phyloP scores from a whole-genome alignment of 306 rosid species.

The Vigna unguiculata region DNA sequence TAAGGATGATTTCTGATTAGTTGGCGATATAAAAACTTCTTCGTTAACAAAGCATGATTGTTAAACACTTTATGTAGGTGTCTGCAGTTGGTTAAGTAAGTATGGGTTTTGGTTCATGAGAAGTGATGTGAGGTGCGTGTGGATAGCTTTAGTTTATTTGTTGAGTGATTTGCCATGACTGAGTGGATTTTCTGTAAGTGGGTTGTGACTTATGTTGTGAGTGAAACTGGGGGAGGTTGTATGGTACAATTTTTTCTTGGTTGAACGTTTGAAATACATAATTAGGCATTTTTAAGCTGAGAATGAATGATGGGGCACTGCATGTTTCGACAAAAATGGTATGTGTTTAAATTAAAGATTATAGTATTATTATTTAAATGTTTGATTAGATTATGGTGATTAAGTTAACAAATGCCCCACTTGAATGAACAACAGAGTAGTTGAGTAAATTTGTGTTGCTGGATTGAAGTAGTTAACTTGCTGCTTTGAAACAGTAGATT shows the following conservation, averaged over 20 bases:
- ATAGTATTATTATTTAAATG: neutral
- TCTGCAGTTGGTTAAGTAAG: neutral
- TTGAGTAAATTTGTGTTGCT: neutral
- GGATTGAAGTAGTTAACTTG: neutral
- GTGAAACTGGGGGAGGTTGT: neutral
- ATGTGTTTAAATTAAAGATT: neutral
- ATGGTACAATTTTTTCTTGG: conserved; percentile 20
- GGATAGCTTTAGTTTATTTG: neutral
- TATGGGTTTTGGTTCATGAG: neutral
- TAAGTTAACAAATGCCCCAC: neutral
- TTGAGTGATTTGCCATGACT: conserved; percentile 16
- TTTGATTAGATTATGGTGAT: neutral
- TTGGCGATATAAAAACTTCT: neutral
- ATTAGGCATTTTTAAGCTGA: conserved; percentile 17
- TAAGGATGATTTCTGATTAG: neutral
- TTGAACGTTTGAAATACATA: conserved; percentile 10
- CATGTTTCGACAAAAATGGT: conserved; percentile 3
- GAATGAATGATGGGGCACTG: neutral
- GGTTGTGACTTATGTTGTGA: conserved; percentile 16
- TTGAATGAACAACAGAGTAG: conserved; percentile 21
- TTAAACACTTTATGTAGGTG: neutral
- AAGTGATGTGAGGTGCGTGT: conserved; percentile 7
- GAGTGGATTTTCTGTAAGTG: neutral
- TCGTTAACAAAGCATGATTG: neutral
- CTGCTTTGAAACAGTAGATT: neutral